Percentiles rank a stretch among this genome's conserved stretches.
Evolutionary conservation across 2,329 filamentous ascomycete species (phyloP).

Genomic region (Penicillium sp.): DNA sequence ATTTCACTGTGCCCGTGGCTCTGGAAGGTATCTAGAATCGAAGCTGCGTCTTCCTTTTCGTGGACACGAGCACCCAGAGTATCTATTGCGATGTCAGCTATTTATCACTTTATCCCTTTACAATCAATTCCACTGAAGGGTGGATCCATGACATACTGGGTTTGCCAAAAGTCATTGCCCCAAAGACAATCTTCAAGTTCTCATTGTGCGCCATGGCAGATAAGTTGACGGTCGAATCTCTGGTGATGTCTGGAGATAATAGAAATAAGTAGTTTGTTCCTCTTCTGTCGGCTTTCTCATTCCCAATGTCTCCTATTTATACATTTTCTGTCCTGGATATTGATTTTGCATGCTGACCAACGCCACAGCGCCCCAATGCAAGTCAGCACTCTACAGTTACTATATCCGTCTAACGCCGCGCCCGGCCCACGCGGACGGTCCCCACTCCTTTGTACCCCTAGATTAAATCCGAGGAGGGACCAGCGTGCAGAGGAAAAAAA

Average conservation of each 20-base stretch:
- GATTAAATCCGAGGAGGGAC: constrained; percentile 35
- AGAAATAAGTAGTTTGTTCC: too few species aligned
- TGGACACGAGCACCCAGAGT: constrained; percentile 19
- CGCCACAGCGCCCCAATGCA: background rate
- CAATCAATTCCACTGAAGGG: background rate
- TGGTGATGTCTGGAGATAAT: too few species aligned
- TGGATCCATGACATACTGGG: constrained; percentile 24
- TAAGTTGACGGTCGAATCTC: background rate
- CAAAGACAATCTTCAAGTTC: constrained; percentile 31
- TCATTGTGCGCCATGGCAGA: constrained; percentile 3
- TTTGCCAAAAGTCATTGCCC: constrained; percentile 45
- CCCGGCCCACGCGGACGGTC: background rate
- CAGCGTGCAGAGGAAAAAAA: background rate
- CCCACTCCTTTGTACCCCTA: constrained; percentile 52
- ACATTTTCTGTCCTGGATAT: background rate
- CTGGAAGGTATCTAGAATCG: constrained; percentile 36
- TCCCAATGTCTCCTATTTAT: background rate
- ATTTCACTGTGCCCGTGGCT: constrained; percentile 32
- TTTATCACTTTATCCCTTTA: background rate
- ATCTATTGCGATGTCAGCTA: background rate
- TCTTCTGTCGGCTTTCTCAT: too few species aligned
- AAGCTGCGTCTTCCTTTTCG: constrained; percentile 20
- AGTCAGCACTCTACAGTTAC: background rate
- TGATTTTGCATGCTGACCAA: background rate
- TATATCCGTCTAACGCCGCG: constrained; percentile 5